Evolutionary conservation across 1,139 yeast species (phyloP).

Genomic region (Eremothecium sinecaudum): DNA sequence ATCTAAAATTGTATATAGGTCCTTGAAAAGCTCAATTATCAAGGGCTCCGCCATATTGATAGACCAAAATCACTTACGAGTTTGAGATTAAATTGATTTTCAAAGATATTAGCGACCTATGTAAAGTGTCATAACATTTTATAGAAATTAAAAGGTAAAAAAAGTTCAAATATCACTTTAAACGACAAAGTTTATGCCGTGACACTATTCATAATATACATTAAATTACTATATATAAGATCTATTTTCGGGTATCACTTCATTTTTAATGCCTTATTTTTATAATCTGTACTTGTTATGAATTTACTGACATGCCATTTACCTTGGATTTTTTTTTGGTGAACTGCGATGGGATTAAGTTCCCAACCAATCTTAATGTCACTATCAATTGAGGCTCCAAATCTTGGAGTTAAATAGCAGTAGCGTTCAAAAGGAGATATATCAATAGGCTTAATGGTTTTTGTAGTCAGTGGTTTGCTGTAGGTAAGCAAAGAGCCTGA

Average conservation of each 20-base stretch:
- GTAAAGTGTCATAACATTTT: too few species aligned
- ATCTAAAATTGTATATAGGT: slow-evolving; percentile 18
- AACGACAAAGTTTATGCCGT: neutral
- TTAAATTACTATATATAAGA: neutral
- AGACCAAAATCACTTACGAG: neutral
- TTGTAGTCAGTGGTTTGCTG: slow-evolving; percentile 77
- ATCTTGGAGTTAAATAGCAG: slow-evolving; percentile 83
- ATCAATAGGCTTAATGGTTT: slow-evolving; percentile 75
- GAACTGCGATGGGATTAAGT: slow-evolving; percentile 71
- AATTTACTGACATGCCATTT: slow-evolving; percentile 42
- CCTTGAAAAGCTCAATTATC: slow-evolving; percentile 14
- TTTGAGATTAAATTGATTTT: too few species aligned
- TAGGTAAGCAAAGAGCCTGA: slow-evolving; percentile 64
- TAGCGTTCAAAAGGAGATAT: slow-evolving; percentile 59
- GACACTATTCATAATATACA: neutral
- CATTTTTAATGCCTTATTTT: slow-evolving; percentile 5
- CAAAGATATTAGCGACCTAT: too few species aligned
- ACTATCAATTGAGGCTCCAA: slow-evolving; percentile 75
- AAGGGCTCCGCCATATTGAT: slow-evolving; percentile 1
- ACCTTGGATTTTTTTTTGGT: slow-evolving; percentile 53
- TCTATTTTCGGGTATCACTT: too few species aligned
- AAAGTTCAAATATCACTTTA: neutral
- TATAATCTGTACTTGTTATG: slow-evolving; percentile 24
- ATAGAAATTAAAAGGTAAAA: too few species aligned
- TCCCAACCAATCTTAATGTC: slow-evolving; percentile 87